phyloP scores from a whole-genome alignment of 176 grass and related monocot genomes.

The Miscanthus lutarioriparius region DNA sequence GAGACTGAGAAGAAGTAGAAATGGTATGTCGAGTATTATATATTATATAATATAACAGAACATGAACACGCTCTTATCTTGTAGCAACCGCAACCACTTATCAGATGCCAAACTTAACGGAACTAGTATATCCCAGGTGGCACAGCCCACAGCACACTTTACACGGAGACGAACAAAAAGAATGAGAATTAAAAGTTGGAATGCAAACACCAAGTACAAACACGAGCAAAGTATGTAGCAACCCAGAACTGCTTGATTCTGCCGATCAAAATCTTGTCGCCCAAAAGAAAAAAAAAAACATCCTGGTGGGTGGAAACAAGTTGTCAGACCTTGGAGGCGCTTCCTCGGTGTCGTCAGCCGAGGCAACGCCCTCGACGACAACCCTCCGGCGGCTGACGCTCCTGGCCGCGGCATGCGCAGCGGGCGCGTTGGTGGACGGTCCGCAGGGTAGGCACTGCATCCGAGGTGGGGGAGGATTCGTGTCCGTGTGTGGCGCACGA shows the following conservation, averaged over 20 bases:
- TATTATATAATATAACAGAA: not conserved
- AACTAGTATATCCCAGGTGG: not conserved
- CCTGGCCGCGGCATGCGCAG: slow-evolving; percentile 23
- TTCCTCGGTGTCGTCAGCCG: slow-evolving; percentile 36
- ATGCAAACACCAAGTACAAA: not conserved
- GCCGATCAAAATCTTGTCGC: not conserved
- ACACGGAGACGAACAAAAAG: not conserved
- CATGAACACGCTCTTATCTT: not conserved
- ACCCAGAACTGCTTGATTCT: not conserved
- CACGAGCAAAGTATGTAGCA: not conserved
- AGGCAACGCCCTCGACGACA: slow-evolving; percentile 36
- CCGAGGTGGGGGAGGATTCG: not conserved
- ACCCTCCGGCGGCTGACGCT: slow-evolving; percentile 43
- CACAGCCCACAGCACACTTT: not conserved
- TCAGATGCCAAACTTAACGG: not conserved
- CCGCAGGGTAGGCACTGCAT: slow-evolving; percentile 49
- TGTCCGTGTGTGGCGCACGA: slow-evolving; percentile 1
- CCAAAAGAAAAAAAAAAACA: not conserved
- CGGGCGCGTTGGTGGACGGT: slow-evolving; percentile 18
- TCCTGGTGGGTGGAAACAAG: not conserved
- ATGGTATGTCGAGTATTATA: not conserved
- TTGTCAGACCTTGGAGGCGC: slow-evolving; percentile 22
- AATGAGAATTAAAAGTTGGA: not conserved
- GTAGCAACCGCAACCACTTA: not conserved
- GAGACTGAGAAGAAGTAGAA: not conserved